A percentile compares a stretch with the other conserved stretches of the same genome.
These are phyloP conservation scores for Crotalaria pallida DNA, from an alignment of 306 rosid species.

Conservation along the genomic window DNA sequence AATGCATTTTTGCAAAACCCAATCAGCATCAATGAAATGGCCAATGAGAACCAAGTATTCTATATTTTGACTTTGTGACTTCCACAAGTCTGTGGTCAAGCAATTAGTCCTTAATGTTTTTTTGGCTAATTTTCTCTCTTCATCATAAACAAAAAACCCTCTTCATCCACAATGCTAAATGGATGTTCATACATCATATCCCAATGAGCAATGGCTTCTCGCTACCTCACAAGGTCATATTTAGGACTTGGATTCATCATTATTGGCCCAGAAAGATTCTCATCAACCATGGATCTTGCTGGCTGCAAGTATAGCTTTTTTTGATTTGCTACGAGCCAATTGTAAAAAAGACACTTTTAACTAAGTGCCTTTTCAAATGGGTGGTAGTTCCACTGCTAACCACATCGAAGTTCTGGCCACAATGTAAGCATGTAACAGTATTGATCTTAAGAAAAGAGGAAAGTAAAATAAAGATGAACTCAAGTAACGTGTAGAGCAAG, in stretches of 20 bases:
- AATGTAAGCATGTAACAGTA: too few relatives aligned
- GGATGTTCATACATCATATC: neutral
- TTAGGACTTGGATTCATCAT: neutral
- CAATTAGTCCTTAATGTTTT: neutral
- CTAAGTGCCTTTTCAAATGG: neutral
- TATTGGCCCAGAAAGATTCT: neutral
- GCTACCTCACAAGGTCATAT: neutral
- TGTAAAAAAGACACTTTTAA: neutral
- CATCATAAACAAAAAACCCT: too few relatives aligned
- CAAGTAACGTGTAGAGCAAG: too few relatives aligned
- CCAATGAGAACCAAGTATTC: neutral
- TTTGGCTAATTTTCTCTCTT: neutral
- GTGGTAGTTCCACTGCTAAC: neutral
- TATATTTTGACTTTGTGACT: neutral
- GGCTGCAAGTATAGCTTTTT: neutral
- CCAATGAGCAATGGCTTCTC: neutral
- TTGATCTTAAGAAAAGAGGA: too few relatives aligned
- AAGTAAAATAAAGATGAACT: too few relatives aligned
- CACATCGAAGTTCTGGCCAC: neutral
- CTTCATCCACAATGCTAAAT: neutral
- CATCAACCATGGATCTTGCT: neutral
- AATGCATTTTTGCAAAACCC: neutral
- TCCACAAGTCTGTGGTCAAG: neutral
- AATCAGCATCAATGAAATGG: neutral
- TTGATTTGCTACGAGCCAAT: neutral